Evolutionary conservation across 768 basidiomycete genomes (phyloP).

Genomic region (Russula foetens): DNA sequence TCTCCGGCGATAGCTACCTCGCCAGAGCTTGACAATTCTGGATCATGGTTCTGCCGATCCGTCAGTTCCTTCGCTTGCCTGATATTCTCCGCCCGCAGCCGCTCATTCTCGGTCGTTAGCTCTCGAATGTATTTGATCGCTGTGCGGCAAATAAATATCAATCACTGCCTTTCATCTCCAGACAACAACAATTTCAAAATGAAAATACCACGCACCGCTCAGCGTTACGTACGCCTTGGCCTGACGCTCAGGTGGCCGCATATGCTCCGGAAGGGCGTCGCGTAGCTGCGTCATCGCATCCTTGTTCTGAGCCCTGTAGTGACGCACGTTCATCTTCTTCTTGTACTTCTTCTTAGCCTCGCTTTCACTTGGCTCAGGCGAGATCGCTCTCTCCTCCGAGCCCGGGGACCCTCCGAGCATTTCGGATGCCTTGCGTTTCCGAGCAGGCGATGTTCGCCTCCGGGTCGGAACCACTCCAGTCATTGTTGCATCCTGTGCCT

Average conservation of each 20-base stretch:
- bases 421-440: slow-evolving; percentile 17
- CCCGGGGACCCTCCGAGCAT: slow-evolving; percentile 12
- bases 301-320: slow-evolving; percentile 18
- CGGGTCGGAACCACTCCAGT: not conserved
- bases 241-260: slow-evolving; percentile 16
- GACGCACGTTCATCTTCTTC: slow-evolving; percentile 19
- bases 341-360: slow-evolving; percentile 19
- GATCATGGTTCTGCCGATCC: slow-evolving; percentile 2
- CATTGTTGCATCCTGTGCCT: not conserved
- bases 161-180: not conserved
- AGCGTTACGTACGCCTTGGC: slow-evolving; percentile 15
- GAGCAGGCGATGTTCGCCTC: slow-evolving; percentile 1
- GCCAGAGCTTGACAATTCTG: slow-evolving; percentile 6
- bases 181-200: not conserved
- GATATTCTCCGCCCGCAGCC: slow-evolving; percentile 11
- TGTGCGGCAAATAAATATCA: slow-evolving; percentile 1
- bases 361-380: slow-evolving; percentile 14
- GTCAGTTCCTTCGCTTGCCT: slow-evolving; percentile 5
- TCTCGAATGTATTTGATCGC: slow-evolving; percentile 17
- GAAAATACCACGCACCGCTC: slow-evolving; percentile 8
- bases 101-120: slow-evolving; percentile 13
- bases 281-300: slow-evolving; percentile 18
- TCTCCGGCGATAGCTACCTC: not conserved
- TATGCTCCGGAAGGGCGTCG: slow-evolving; percentile 15
- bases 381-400: slow-evolving; percentile 4